Base-by-base conservation (phyloP, 129 eudicot species). In the Helianthus tuberosus region DNA sequence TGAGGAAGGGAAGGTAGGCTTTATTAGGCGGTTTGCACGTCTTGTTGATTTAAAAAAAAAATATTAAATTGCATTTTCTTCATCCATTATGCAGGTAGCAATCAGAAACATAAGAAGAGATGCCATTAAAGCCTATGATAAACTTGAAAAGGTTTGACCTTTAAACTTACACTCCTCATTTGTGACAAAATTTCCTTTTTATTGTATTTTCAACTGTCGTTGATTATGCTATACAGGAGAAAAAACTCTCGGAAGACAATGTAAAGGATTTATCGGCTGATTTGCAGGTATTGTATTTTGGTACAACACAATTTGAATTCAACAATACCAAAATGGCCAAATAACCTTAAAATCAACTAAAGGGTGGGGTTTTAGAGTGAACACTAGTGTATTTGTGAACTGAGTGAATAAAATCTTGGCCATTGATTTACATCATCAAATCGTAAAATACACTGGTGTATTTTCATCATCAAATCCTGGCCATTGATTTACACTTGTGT, bases 31-130 rank as follows among this genome's bases (percentile, higher is more conserved):
- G 61, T 79, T 44, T 72, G 62, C 52, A 53, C 2, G 3, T 35
- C 16, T 53, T 35, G 51, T 49, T 50, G 2, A 9, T 20, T 20
- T 20, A 20, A 20, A 20, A 20, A 77, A 55, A 27, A 10, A 36
- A 12, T 14, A 10, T 52, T 68, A 14, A 64, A 35, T 50, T 20
- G 63, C 35, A 65, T 64, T 32, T 53, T 16, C 11, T 48, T 71
- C 49, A 48, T 16, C 3, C 14, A 47, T 29, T 64, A 15, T 84
- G 57, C 59, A 94, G 98, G 96, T 94, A 35, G 98, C 98, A 69
- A 69, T 94, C 74, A 85, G 98, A 84, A 94, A 94, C 76, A 88
- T 94, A 79, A 86, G 97, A 88, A 94, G 98, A 85, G 98, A 94
- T 84, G 98, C 93, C 43, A 76, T 90, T 60, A 94, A 88, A 87